These are phyloP conservation scores for Phytophthora hibernalis DNA, from an alignment of 352 stramenopile genomes.

Conservation along the genomic window DNA sequence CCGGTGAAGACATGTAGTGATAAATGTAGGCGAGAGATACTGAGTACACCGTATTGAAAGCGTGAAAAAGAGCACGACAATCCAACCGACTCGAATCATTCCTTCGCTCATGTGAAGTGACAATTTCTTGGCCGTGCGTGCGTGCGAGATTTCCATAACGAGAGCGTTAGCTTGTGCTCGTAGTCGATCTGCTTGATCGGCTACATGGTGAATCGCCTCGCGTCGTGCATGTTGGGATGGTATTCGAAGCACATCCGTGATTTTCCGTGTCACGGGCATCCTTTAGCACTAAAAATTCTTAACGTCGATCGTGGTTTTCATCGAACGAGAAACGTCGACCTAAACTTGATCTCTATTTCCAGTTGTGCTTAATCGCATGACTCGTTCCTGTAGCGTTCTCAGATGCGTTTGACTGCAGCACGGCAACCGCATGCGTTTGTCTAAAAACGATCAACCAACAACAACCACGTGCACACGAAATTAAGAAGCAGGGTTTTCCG, in stretches of 20 bases:
- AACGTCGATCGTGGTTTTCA: not conserved
- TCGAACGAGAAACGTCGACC: not conserved
- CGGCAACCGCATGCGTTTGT: conserved; percentile 1
- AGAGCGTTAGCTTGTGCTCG: conserved; percentile 27
- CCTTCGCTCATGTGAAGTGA: conserved; percentile 24
- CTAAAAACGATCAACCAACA: conserved; percentile 19
- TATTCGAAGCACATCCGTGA: conserved; percentile 7
- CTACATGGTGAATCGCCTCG: conserved; percentile 16
- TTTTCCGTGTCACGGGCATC: conserved; percentile 15
- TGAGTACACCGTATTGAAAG: conserved; percentile 39
- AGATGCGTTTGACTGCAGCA: conserved; percentile 21
- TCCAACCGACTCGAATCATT: conserved; percentile 31
- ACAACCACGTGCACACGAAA: not conserved
- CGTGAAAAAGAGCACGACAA: conserved; percentile 38
- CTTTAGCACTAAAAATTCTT: not conserved
- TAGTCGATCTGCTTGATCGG: conserved; percentile 22
- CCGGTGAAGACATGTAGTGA: conserved; percentile 34
- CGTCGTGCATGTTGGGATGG: conserved; percentile 1
- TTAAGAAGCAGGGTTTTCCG: conserved; percentile 8
- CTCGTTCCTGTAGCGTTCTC: conserved; percentile 23
- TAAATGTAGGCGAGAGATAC: conserved; percentile 36
- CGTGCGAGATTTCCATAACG: conserved; percentile 29
- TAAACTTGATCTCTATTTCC: conserved; percentile 8
- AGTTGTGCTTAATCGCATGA: conserved; percentile 14
- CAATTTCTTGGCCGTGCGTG: conserved; percentile 28